Base-by-base conservation (phyloP, 2,329 filamentous ascomycete species). In the Trichophyton verrucosum region DNA sequence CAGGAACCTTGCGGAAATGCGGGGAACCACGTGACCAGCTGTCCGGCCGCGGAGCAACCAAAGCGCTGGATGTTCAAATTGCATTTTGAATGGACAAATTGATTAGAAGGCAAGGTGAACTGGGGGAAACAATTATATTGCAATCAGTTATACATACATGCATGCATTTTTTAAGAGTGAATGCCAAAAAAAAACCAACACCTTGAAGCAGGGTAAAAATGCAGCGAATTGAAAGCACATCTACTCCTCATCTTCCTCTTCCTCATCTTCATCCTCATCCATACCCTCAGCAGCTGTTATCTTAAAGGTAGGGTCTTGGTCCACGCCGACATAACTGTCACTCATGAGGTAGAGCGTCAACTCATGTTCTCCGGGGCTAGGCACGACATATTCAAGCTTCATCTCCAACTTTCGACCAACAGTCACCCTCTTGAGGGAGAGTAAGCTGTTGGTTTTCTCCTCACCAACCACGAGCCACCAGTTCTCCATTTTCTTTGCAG, bases 391-490 rank as follows among this genome's bases (percentile, higher is more conserved):
- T 75, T 97, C 91, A 65, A 99, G 78, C 70, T 84, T 85, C 61
- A 91, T 82, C 69, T 89, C 87, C 68, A 96, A 76, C 71, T 87
- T 86, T 67, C 82, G 83, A 46, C 86, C 87, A 65, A 99, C 87
- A 1, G 91, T 95, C 63, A 99, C 86, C 67, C 92, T 84, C 81
- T 97, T 99, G 78, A 97, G 96, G 2, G 89, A 91, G 61, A 97
- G 79, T 64, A 99, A 78, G 65, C 82, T 91, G 78, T 90, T 92
- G 46, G 87, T 89, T 72, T 84, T 87, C 76, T 96, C 91, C 68
- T 97, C 91, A 33, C 91, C 92, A 38, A 99, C 89, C 20, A 99
- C 89, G 61, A 99, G 78, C 94, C 94, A 99, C 91, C 91, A 99
- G 72, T 94, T 96, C 80, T 99, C 94, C 78, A 89, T 87, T 81